Evolutionary conservation across 2,329 filamentous ascomycete species (phyloP).

Genomic region (Zopfia rhizophila): DNA sequence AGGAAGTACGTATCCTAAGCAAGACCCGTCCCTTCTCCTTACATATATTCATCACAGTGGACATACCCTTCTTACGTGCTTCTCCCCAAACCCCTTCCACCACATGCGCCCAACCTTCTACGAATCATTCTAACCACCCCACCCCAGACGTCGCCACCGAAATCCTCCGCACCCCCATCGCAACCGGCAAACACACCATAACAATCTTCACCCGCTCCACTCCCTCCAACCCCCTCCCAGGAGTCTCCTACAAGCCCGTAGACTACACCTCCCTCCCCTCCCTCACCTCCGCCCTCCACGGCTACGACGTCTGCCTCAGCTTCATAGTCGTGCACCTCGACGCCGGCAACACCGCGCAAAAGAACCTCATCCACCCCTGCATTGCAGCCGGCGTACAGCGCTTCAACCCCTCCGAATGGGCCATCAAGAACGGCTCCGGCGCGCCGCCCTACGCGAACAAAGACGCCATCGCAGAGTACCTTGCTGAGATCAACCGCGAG

Average conservation of each 20-base stretch:
- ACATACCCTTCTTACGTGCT: too few relatives aligned
- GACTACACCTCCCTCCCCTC: constrained; percentile 57
- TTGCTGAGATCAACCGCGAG: constrained; percentile 62
- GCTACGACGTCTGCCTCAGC: constrained; percentile 63
- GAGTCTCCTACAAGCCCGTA: constrained; percentile 55
- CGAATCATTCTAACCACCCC: too few relatives aligned
- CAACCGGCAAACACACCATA: constrained; percentile 63
- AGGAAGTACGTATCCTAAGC: constrained; percentile 38
- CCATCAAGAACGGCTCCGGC: constrained; percentile 38
- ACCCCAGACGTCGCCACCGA: constrained; percentile 64
- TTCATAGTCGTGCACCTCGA: constrained; percentile 55
- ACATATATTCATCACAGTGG: too few relatives aligned
- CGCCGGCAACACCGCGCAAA: constrained; percentile 33
- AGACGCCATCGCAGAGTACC: constrained; percentile 60
- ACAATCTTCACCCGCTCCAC: constrained; percentile 62
- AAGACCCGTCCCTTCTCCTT: too few relatives aligned
- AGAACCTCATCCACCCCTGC: constrained; percentile 45
- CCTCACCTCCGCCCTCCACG: constrained; percentile 54
- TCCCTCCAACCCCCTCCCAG: too few relatives aligned
- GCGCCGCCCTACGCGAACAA: constrained; percentile 65
- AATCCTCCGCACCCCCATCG: constrained; percentile 62
- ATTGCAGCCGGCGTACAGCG: constrained; percentile 40
- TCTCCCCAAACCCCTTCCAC: too few relatives aligned
- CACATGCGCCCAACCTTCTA: too few relatives aligned
- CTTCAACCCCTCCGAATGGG: constrained; percentile 47